Conservation (phyloP, 2,329 filamentous ascomycete genomes). For the Ceratocystis cubensis region DNA sequence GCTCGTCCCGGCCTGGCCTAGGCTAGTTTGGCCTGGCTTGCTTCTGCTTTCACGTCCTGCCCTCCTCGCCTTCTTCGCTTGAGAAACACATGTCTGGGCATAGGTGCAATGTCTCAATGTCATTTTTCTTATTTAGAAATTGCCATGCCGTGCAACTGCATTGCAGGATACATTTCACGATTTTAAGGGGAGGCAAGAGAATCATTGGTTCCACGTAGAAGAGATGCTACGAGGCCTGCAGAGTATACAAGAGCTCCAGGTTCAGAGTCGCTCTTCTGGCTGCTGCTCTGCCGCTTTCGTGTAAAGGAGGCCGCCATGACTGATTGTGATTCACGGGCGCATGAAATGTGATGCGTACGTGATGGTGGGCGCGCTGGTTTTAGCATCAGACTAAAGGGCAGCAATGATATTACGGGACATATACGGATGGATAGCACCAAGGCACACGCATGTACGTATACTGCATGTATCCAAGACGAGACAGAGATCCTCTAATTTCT, state of each 20-base stretch:
- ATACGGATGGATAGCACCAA: not conserved
- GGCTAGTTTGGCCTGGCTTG: not conserved
- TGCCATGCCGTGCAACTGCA: constrained; percentile 6
- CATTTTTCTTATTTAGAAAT: constrained; percentile 3
- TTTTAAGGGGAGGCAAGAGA: not conserved
- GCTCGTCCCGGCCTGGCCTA: no score
- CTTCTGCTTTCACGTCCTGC: not conserved
- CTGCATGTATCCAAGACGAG: not conserved
- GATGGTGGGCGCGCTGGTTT: not conserved
- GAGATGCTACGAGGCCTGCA: not conserved
- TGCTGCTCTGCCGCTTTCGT: not conserved
- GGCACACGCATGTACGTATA: not conserved
- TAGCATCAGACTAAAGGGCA: no score
- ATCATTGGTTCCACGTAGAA: constrained; percentile 5
- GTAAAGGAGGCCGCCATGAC: not conserved
- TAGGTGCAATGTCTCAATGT: not conserved
- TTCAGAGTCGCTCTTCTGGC: not conserved
- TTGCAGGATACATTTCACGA: not conserved
- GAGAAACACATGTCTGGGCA: not conserved
- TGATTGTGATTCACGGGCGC: not conserved
- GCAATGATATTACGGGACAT: no score
- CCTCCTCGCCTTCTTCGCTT: not conserved
- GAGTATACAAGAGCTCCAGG: not conserved
- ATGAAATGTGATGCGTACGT: not conserved
- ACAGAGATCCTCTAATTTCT: not conserved